Evolutionary conservation across 2,329 filamentous ascomycete genomes (phyloP).

Genomic region (Fusarium proliferatum): DNA sequence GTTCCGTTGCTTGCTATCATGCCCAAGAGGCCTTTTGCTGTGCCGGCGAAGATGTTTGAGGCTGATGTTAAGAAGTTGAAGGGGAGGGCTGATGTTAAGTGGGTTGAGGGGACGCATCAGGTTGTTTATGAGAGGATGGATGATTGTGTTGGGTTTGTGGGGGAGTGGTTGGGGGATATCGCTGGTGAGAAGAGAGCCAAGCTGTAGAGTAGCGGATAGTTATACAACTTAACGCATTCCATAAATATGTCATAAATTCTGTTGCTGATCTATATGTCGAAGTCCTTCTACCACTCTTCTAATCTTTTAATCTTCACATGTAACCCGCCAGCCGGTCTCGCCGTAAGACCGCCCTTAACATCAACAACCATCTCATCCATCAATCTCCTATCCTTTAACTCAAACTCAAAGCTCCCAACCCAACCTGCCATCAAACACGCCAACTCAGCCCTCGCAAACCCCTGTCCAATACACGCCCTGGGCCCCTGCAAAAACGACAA

Average conservation of each 20-base stretch:
- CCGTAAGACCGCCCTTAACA: conserved; percentile 77
- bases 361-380: conserved; percentile 73
- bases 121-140: not conserved
- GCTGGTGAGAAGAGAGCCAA: not conserved
- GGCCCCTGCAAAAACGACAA: conserved; percentile 89
- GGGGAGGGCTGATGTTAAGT: not conserved
- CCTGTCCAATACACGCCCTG: conserved; percentile 83
- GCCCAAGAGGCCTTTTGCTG: not conserved
- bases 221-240: too few species aligned
- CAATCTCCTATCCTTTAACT: conserved; percentile 65
- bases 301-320: conserved; percentile 68
- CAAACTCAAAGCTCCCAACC: conserved; percentile 78
- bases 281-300: not conserved
- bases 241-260: too few species aligned
- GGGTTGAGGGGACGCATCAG: not conserved
- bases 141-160: not conserved
- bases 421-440: conserved; percentile 83
- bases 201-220: not conserved
- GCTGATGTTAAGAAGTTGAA: not conserved
- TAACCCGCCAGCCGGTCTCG: conserved; percentile 77
- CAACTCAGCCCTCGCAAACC: conserved; percentile 85
- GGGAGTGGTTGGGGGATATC: not conserved
- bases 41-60: not conserved
- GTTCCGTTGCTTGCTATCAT: not conserved
- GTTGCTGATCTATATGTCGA: too few species aligned